phyloP scores from a whole-genome alignment of 345 rosid species.

The Cardamine chenopodiifolia region DNA sequence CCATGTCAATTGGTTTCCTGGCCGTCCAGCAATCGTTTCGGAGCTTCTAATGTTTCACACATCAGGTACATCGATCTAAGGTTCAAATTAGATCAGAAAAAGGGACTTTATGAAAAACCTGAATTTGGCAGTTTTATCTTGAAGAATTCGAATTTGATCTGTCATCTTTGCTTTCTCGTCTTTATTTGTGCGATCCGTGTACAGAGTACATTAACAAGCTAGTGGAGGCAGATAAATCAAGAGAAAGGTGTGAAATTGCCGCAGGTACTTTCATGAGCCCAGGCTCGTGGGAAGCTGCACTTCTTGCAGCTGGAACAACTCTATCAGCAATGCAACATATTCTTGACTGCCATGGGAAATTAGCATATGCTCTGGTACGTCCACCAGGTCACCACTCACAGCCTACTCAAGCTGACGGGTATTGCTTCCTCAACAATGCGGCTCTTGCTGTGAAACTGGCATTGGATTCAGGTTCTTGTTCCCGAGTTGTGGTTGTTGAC shows the following conservation, averaged over 20 bases:
- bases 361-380: slow-evolving; percentile 76
- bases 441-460: slow-evolving; percentile 75
- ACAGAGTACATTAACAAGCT: slow-evolving; percentile 68
- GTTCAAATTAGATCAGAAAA: not conserved
- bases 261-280: slow-evolving; percentile 80
- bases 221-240: slow-evolving; percentile 59
- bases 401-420: slow-evolving; percentile 87
- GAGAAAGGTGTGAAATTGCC: slow-evolving; percentile 53
- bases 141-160: not conserved
- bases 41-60: slow-evolving; percentile 79
- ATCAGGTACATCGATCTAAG: slow-evolving; percentile 44
- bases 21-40: slow-evolving; percentile 54
- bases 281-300: slow-evolving; percentile 75
- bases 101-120: not conserved
- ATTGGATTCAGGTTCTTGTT: slow-evolving; percentile 58
- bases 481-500: slow-evolving; percentile 65
- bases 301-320: slow-evolving; percentile 84
- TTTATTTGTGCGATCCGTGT: not conserved
- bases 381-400: slow-evolving; percentile 98
- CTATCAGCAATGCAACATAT: slow-evolving; percentile 76
- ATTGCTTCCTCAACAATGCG: slow-evolving; percentile 85
- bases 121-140: not conserved
- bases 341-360: slow-evolving; percentile 60
- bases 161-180: not conserved
- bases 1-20: slow-evolving; percentile 65